Base-by-base conservation (phyloP, 2,329 filamentous ascomycete species). In the Bipolaris zeicola region DNA sequence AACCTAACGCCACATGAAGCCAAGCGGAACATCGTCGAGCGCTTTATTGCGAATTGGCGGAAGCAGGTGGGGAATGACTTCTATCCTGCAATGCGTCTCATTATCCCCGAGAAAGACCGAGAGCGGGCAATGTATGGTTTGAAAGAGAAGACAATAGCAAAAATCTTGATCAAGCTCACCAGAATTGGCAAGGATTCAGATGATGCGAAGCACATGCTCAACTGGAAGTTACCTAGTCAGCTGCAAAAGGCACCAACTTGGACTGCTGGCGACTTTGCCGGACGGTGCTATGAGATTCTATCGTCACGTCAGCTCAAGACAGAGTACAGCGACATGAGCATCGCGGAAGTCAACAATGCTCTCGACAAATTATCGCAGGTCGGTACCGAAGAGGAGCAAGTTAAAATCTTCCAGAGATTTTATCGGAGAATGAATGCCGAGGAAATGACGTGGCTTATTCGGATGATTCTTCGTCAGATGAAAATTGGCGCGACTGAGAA, bases 381-480 rank as follows among this genome's bases (percentile, higher is more conserved):
- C 0, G 85, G 86, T 0, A 90, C 90, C 50, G 94, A 98, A 78
- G 85, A 89, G n/a, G 85, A 94, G 60, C 94, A 98, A 66, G 73
- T 92, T 38, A 87, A 87, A 0, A 89, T 99, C 33, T 86, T 98
- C 64, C 84, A 89, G 61, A 83, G 87, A 4, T 96, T 98, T 71
- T 98, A 98, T 76, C 85, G 87, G 43, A 85, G 86, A 22, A 98
- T 98, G 95, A 96, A 96, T 66, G 85, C 95, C 0, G 90, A 96
- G 62, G 95, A 99, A 78, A 79, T 99, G 64, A 89, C 90, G 79
- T 99, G 95, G 95, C 81, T 98, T 52, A 91, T 99, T 60, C 89
- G 94, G 13, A 97, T 99, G 68, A 89, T 99, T 44, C 81, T 98
- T 26, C 90, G 90, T 59, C 90, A 88, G 66, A 89, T 89, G 86